Evolutionary conservation across 2,329 filamentous ascomycete genomes (phyloP), one percentile per base, ranked within the genome.

Genomic region (Fusarium sambucinum): DNA sequence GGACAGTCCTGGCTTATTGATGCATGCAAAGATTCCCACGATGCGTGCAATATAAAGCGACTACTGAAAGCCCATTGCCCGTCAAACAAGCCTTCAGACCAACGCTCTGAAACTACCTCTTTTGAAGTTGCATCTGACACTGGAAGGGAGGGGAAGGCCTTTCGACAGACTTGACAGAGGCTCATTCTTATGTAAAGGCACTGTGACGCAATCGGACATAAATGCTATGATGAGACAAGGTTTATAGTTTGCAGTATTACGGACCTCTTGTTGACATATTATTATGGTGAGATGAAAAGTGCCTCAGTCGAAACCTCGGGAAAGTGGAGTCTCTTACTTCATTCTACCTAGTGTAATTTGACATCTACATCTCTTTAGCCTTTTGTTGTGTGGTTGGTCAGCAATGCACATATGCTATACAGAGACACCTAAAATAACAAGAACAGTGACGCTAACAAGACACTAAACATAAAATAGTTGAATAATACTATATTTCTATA

Each of bases 171-270:
- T 12, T 42, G 13, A 3, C 40, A 42, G 2, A 42, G 21, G 7
- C 40, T 42, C 40, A 42, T 38, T 3, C n/a, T 21, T 14, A 5
- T 14, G 5, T 8, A 21, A 0, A 13, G 6, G 14, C 1, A 21
- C 12, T 1, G 12, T n/a, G n/a, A n/a, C n/a, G n/a, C n/a, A n/a
- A n/a, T n/a, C 6, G 13, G n/a, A 5, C 12, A 9, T 13, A 38
- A 2, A 8, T 13, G 1, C 0, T 19, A 4, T 8, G 5, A 13
- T 2, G n/a, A n/a, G n/a, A n/a, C n/a, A n/a, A n/a, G 0, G 7
- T 1, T 13, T 19, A 38, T 5, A 38, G 6, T 13, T 38, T 21
- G 8, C 27, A 9, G 8, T 27, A 8, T 7, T 7, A 4, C 1
- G n/a, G 35, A 12, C 12, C 11, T n/a, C 11, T 6, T 11, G 17